A percentile compares a stretch with the other conserved stretches of the same genome.
phyloP scores from a whole-genome alignment of 495 filamentous ascomycete genomes.

The Amniculicola lignicola region DNA sequence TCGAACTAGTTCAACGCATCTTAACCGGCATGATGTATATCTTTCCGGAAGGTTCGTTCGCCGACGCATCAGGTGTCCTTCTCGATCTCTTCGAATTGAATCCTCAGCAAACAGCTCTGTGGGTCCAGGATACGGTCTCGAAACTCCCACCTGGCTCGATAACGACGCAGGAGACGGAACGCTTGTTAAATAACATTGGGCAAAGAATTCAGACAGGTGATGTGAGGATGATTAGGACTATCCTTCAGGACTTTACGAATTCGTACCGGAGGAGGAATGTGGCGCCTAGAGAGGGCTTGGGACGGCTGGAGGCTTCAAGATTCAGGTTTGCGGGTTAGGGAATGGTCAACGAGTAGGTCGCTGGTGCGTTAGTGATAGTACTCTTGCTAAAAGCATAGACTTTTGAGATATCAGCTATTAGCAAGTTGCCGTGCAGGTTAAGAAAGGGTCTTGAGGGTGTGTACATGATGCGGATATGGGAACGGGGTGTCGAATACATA shows the following conservation, averaged over 20 bases:
- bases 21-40: constrained; percentile 98
- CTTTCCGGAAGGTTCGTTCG: constrained; percentile 90
- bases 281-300: constrained; percentile 86
- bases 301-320: constrained; percentile 74
- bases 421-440: too few relatives aligned
- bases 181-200: constrained; percentile 47
- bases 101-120: constrained; percentile 68
- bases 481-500: too few relatives aligned
- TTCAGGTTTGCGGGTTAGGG: constrained; percentile 68
- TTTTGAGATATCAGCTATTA: too few relatives aligned
- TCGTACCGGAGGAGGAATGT: constrained; percentile 90
- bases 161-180: constrained; percentile 53
- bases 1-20: constrained; percentile 75
- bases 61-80: constrained; percentile 88
- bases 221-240: constrained; percentile 72
- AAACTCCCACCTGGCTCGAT: constrained; percentile 82
- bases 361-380: too few relatives aligned
- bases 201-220: constrained; percentile 66
- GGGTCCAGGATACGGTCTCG: constrained; percentile 77
- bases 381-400: too few relatives aligned
- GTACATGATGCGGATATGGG: too few relatives aligned
- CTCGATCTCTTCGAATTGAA: constrained; percentile 84
- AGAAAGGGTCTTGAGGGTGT: too few relatives aligned
- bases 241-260: constrained; percentile 95
- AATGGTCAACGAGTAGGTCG: too few relatives aligned